These are phyloP conservation scores for Lentinus tigrinus DNA, from an alignment of 768 basidiomycete species.

Conservation along the genomic window DNA sequence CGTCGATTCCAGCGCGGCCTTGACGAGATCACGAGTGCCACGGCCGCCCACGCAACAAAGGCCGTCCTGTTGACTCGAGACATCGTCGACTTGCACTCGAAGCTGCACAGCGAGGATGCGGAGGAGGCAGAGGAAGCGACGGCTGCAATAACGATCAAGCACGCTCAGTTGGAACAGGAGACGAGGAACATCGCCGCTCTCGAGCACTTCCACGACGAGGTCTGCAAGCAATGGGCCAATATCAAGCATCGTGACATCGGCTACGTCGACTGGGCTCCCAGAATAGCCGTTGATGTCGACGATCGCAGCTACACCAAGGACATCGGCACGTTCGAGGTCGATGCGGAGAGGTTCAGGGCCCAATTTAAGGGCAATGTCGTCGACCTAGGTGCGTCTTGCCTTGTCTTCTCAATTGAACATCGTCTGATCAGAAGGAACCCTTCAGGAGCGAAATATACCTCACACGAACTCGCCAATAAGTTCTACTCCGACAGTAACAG, in stretches of 20 bases:
- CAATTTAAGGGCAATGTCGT: slow-evolving; percentile 23
- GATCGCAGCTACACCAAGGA: slow-evolving; percentile 26
- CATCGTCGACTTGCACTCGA: no score
- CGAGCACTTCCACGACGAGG: background rate
- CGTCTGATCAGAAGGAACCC: slow-evolving; percentile 4
- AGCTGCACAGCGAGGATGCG: no score
- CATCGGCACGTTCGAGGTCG: slow-evolving; percentile 24
- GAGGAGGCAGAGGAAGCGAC: no score
- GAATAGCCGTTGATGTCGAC: slow-evolving; percentile 24
- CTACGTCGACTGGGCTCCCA: slow-evolving; percentile 28
- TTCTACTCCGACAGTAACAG: slow-evolving; percentile 23
- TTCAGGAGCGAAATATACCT: background rate
- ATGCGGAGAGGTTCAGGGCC: slow-evolving; percentile 20
- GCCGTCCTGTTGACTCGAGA: no score
- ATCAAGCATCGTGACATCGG: background rate
- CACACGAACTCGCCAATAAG: slow-evolving; percentile 18
- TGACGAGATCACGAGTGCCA: no score
- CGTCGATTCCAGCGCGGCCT: no score
- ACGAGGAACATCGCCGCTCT: background rate
- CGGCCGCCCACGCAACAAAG: no score
- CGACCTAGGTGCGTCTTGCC: slow-evolving; percentile 23
- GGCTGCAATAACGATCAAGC: no score
- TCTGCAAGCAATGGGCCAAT: background rate
- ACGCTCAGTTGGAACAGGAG: no score
- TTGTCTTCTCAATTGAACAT: slow-evolving; percentile 10